Conservation (phyloP, 805 yeast genomes). For the Suhomyces tanzawaensis region DNA sequence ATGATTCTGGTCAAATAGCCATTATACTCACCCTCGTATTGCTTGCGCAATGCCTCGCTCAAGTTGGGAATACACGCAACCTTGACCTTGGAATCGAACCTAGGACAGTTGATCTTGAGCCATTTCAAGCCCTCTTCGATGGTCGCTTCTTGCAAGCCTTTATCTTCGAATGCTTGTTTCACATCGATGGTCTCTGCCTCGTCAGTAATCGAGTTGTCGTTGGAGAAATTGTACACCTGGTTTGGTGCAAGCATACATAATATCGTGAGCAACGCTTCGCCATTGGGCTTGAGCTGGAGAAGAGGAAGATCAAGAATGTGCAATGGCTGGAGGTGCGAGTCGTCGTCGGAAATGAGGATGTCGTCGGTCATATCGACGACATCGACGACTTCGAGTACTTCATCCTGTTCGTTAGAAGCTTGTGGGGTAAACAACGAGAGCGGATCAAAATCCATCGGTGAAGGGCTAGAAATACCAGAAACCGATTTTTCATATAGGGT, state of each 20-base stretch:
- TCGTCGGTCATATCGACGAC: not conserved
- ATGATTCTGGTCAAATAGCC: constrained; percentile 49
- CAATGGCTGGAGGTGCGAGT: constrained; percentile 32
- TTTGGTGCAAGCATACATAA: constrained; percentile 50
- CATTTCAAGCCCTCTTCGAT: constrained; percentile 39
- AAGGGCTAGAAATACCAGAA: too few species aligned
- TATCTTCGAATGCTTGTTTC: constrained; percentile 28
- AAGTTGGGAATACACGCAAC: constrained; percentile 25
- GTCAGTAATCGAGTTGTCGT: constrained; percentile 7
- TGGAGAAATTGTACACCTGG: constrained; percentile 50
- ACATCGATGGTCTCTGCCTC: constrained; percentile 7
- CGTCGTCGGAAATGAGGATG: constrained; percentile 7
- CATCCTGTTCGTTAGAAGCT: constrained; percentile 2
- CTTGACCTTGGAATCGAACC: constrained; percentile 21
- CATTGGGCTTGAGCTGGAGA: constrained; percentile 46
- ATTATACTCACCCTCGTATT: constrained; percentile 37
- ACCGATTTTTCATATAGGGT: too few species aligned
- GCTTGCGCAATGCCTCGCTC: constrained; percentile 25
- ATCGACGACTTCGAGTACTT: not conserved
- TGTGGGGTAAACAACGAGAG: constrained; percentile 37
- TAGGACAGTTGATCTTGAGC: constrained; percentile 39
- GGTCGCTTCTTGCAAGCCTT: constrained; percentile 24
- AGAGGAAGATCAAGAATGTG: constrained; percentile 62
- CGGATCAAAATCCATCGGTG: constrained; percentile 44
- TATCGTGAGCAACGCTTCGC: constrained; percentile 40